Percentiles rank a stretch among this genome's conserved stretches.
Evolutionary conservation across 2,329 filamentous ascomycete genomes (phyloP).

Genomic region (Aspergillus brunneoviolaceus): DNA sequence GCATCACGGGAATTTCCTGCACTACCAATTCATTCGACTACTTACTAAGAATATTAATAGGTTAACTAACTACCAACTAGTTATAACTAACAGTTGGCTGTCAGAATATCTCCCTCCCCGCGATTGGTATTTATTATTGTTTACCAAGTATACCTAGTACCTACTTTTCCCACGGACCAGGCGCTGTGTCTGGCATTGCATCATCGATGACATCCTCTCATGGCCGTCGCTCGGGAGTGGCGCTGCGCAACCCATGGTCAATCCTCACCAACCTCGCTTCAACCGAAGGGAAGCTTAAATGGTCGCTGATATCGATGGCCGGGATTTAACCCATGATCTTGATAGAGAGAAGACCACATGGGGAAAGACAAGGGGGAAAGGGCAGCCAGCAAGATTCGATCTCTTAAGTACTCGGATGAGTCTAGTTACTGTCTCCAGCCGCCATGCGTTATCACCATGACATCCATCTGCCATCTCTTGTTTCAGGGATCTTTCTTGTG

Average conservation of each 20-base stretch:
- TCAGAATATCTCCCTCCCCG: no score
- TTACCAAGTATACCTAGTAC: no score
- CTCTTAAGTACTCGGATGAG: neutral
- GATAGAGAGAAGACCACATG: no score
- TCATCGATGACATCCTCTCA: conserved; percentile 7
- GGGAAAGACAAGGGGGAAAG: neutral
- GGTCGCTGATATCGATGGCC: neutral
- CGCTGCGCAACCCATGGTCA: conserved; percentile 3
- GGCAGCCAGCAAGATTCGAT: neutral
- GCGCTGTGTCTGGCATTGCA: neutral
- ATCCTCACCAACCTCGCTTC: neutral
- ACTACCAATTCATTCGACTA: no score
- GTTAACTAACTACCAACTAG: no score
- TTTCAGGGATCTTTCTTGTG: neutral
- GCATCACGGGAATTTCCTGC: conserved; percentile 3
- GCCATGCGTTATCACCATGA: neutral
- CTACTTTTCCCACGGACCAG: no score
- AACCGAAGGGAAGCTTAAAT: neutral
- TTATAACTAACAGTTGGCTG: no score
- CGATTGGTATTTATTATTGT: no score
- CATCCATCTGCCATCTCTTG: neutral
- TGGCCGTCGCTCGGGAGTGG: conserved; percentile 3
- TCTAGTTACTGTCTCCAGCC: neutral
- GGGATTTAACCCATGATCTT: neutral
- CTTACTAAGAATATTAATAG: no score